Evolutionary conservation across 106 monocot genomes (phyloP).

Genomic region (Acorus gramineus): DNA sequence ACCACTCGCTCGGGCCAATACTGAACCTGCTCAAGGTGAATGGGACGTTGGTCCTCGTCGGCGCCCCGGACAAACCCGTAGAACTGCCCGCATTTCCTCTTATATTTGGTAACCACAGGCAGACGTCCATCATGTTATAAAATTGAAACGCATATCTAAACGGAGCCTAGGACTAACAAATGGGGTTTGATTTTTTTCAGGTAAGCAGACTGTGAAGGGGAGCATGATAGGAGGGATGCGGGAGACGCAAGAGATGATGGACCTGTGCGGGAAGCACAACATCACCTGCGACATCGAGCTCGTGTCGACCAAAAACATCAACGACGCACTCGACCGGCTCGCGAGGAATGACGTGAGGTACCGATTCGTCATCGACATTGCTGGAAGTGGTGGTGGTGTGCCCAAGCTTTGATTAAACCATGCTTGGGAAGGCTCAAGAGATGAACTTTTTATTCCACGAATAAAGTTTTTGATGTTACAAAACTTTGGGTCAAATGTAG

Average conservation of each 20-base stretch:
- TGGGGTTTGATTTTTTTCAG: slow-evolving; percentile 12
- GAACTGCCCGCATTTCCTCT: slow-evolving; percentile 63
- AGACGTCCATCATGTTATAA: too few species aligned
- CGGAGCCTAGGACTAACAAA: too few species aligned
- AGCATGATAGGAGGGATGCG: slow-evolving; percentile 71
- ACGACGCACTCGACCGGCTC: slow-evolving; percentile 56
- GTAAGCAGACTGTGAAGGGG: slow-evolving; percentile 43
- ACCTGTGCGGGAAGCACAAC: slow-evolving; percentile 63
- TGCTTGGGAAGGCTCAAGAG: background rate
- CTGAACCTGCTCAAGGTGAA: slow-evolving; percentile 53
- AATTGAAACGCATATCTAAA: too few species aligned
- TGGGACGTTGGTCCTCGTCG: slow-evolving; percentile 45
- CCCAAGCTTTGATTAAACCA: background rate
- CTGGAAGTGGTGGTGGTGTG: background rate
- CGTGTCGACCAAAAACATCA: slow-evolving; percentile 38
- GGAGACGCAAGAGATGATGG: slow-evolving; percentile 95
- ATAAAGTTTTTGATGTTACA: background rate
- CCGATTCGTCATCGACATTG: slow-evolving; percentile 73
- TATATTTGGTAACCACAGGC: slow-evolving; percentile 29
- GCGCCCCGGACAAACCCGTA: slow-evolving; percentile 51
- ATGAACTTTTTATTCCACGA: background rate
- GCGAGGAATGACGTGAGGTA: slow-evolving; percentile 72
- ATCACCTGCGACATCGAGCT: slow-evolving; percentile 67
- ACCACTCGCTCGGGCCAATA: slow-evolving; percentile 52
- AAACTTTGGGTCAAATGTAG: too few species aligned